These are phyloP conservation scores for thale cress (Arabidopsis thaliana) DNA, from an alignment of 345 rosid species.

Conservation along the genomic window DNA sequence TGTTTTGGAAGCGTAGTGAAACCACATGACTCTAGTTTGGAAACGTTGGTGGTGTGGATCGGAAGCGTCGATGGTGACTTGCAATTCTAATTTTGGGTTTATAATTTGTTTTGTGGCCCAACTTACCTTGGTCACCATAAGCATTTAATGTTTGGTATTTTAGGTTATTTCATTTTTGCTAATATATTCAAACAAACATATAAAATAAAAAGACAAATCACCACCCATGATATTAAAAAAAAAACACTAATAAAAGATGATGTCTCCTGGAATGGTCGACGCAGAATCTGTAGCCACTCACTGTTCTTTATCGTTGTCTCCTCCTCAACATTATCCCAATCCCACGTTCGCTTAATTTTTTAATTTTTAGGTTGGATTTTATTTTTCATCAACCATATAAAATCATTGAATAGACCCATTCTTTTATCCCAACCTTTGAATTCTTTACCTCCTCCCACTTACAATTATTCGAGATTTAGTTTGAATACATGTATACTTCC, in stretches of 20 bases:
- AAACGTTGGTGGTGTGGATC: too few relatives aligned
- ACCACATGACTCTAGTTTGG: too few relatives aligned
- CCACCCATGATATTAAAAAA: conserved; percentile 12
- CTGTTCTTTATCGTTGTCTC: conserved; percentile 44
- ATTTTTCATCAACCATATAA: not conserved
- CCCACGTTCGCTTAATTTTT: conserved; percentile 34
- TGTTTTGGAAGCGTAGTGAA: too few relatives aligned
- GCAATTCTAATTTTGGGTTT: too few relatives aligned
- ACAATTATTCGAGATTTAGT: not conserved
- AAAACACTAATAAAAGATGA: conserved; percentile 32
- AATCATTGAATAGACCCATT: conserved; percentile 2
- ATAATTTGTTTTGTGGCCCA: too few relatives aligned
- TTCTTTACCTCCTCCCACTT: not conserved
- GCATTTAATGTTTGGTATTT: too few relatives aligned
- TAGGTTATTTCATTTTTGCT: not conserved
- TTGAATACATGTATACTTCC: not conserved
- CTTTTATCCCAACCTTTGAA: conserved; percentile 9
- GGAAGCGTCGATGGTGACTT: too few relatives aligned
- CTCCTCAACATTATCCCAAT: conserved; percentile 33
- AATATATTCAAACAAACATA: not conserved
- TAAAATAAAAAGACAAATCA: conserved; percentile 5
- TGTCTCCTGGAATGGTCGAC: conserved; percentile 44
- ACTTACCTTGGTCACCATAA: too few relatives aligned
- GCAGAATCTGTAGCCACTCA: conserved; percentile 45
- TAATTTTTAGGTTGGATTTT: not conserved